Percentiles rank a stretch among this genome's conserved stretches.
Evolutionary conservation across 1,139 yeast species (phyloP).

Genomic region (Magnusiomyces sp.): DNA sequence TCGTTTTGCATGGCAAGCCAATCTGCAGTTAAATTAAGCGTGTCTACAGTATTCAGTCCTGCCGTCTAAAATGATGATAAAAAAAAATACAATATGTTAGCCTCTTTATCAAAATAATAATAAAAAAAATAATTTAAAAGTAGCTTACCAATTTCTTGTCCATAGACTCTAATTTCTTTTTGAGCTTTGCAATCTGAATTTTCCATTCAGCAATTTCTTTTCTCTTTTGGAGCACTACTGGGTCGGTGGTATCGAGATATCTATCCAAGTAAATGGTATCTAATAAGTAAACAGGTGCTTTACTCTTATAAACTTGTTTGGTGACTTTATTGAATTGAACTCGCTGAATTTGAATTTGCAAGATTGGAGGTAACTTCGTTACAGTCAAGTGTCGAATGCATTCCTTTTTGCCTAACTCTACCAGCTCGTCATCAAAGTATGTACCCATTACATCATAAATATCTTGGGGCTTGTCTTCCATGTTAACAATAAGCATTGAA

Average conservation of each 20-base stretch:
- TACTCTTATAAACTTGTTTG: slow-evolving; percentile 70
- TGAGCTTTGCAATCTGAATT: slow-evolving; percentile 41
- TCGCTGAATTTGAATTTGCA: slow-evolving; percentile 89
- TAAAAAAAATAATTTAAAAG: not conserved
- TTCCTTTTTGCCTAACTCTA: slow-evolving; percentile 6
- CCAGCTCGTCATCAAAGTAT: slow-evolving; percentile 39
- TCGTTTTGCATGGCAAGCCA: slow-evolving; percentile 37
- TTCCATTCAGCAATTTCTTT: slow-evolving; percentile 61
- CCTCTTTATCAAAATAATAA: not conserved
- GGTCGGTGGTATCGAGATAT: slow-evolving; percentile 66
- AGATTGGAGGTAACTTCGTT: slow-evolving; percentile 61
- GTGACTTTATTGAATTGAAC: slow-evolving; percentile 77
- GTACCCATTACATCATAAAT: slow-evolving; percentile 85
- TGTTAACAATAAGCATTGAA: slow-evolving; percentile 70
- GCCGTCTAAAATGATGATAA: slow-evolving; percentile 14
- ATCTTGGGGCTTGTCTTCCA: slow-evolving; percentile 80
- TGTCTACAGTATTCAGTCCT: slow-evolving; percentile 22
- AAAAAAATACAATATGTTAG: not conserved
- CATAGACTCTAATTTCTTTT: slow-evolving; percentile 35
- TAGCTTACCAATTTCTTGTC: slow-evolving; percentile 40
- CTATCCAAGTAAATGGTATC: slow-evolving; percentile 78
- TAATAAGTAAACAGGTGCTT: slow-evolving; percentile 72
- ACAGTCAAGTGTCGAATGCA: slow-evolving; percentile 54
- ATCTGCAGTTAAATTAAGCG: slow-evolving; percentile 44
- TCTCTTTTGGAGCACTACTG: slow-evolving; percentile 42